These are phyloP conservation scores for Lactifluus echinatus DNA, from an alignment of 768 basidiomycete genomes.

Conservation along the genomic window DNA sequence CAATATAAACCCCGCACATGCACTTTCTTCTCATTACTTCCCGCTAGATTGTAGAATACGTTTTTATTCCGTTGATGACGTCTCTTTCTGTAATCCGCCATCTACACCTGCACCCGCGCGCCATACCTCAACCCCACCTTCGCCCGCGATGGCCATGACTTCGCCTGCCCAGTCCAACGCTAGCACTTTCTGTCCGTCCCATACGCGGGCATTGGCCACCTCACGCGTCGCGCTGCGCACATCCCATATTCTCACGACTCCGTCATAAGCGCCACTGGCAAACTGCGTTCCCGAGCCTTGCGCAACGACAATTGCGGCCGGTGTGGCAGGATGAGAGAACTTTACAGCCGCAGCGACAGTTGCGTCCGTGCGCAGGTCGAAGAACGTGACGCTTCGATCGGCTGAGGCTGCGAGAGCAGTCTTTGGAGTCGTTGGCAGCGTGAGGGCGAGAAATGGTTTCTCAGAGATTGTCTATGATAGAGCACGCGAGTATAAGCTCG, in stretches of 20 bases:
- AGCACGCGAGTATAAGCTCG: neutral
- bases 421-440: constrained; percentile 33
- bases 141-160: constrained; percentile 23
- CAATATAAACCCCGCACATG: neutral
- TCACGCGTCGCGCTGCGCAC: constrained; percentile 58
- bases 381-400: constrained; percentile 64
- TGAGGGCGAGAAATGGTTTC: constrained; percentile 66
- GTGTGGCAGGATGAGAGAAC: constrained; percentile 56
- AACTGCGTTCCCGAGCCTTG: constrained; percentile 39
- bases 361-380: constrained; percentile 49
- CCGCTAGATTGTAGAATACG: neutral
- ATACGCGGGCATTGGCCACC: constrained; percentile 53
- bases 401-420: constrained; percentile 56
- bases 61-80: neutral
- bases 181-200: constrained; percentile 50
- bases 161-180: constrained; percentile 32
- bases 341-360: constrained; percentile 30
- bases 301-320: constrained; percentile 45
- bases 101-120: constrained; percentile 23
- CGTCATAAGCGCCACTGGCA: constrained; percentile 70
- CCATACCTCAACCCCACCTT: constrained; percentile 27
- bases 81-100: constrained; percentile 12
- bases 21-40: neutral
- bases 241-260: constrained; percentile 72
- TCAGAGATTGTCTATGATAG: constrained; percentile 50